These are phyloP conservation scores for Turritis glabra DNA, from an alignment of 345 rosid species.

Conservation along the genomic window DNA sequence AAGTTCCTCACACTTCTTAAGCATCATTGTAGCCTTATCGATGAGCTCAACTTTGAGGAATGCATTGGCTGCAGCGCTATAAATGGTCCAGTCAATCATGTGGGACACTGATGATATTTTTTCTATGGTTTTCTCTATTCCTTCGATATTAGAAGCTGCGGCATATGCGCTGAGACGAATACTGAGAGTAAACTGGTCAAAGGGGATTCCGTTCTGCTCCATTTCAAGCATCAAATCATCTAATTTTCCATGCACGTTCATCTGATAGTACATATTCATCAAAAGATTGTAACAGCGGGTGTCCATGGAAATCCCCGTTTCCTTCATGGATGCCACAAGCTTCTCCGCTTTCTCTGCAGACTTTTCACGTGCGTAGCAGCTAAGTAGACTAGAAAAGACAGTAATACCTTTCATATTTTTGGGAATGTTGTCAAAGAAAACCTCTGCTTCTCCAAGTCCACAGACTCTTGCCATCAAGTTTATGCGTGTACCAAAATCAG, in stretches of 20 bases:
- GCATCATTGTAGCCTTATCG: neutral
- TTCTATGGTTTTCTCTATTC: neutral
- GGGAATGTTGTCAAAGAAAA: neutral
- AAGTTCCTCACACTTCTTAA: neutral
- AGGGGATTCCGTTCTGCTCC: neutral
- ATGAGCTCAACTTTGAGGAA: neutral
- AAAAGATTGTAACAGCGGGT: neutral
- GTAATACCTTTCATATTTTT: neutral
- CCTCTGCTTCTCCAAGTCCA: neutral
- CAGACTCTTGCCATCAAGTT: neutral
- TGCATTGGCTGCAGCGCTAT: neutral
- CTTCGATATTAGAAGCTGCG: neutral
- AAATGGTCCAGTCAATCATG: neutral
- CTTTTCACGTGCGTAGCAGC: neutral
- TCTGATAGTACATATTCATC: conserved; percentile 3
- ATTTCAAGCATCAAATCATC: neutral
- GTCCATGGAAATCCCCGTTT: neutral
- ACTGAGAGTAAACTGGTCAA: conserved; percentile 7
- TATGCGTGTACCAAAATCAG: conserved; percentile 2
- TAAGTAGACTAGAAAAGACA: neutral
- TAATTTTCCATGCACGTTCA: neutral
- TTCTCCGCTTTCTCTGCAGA: neutral
- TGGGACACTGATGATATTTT: neutral
- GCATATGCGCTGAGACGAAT: neutral
- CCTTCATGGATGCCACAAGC: neutral